Percentiles rank a stretch among this genome's conserved stretches.
phyloP scores from a whole-genome alignment of 1,139 yeast species.

The Pichia sp. region DNA sequence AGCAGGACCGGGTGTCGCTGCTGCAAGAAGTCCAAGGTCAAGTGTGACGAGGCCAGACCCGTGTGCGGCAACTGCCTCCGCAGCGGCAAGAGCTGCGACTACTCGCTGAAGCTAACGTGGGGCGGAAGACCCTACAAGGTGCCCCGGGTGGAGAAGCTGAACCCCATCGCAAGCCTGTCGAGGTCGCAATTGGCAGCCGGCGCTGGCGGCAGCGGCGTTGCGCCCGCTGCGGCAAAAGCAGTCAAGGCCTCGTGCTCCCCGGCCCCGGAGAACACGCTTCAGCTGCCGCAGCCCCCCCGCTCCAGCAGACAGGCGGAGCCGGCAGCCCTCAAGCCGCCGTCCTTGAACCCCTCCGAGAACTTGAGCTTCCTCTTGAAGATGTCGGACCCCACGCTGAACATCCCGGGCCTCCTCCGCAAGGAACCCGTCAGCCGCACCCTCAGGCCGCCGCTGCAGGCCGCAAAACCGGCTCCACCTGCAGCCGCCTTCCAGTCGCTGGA shows the following conservation, averaged over 20 bases:
- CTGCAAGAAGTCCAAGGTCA: constrained; percentile 65
- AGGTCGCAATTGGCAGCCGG: constrained; percentile 6
- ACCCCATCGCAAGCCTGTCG: constrained; percentile 26
- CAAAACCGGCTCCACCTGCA: background rate
- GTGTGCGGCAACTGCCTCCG: constrained; percentile 56
- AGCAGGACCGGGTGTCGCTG: constrained; percentile 58
- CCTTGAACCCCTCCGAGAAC: constrained; percentile 16
- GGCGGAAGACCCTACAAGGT: constrained; percentile 67
- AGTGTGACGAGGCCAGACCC: constrained; percentile 72
- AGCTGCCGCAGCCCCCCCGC: background rate
- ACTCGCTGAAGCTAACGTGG: constrained; percentile 65
- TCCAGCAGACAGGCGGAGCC: background rate
- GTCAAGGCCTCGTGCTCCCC: too few relatives aligned
- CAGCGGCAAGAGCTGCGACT: constrained; percentile 52
- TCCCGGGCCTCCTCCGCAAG: background rate
- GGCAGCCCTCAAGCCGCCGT: background rate
- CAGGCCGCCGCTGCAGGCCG: background rate
- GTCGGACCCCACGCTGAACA: constrained; percentile 3
- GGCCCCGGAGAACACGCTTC: background rate
- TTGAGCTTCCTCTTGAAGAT: constrained; percentile 15
- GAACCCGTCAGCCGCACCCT: background rate
- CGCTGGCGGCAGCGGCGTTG: background rate
- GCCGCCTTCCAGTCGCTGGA: constrained; percentile 3
- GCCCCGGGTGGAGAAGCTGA: constrained; percentile 32
- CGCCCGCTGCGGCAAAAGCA: background rate